phyloP scores from a whole-genome alignment of 1,284 basidiomycete genomes.

The Rhodotorula sp. region DNA sequence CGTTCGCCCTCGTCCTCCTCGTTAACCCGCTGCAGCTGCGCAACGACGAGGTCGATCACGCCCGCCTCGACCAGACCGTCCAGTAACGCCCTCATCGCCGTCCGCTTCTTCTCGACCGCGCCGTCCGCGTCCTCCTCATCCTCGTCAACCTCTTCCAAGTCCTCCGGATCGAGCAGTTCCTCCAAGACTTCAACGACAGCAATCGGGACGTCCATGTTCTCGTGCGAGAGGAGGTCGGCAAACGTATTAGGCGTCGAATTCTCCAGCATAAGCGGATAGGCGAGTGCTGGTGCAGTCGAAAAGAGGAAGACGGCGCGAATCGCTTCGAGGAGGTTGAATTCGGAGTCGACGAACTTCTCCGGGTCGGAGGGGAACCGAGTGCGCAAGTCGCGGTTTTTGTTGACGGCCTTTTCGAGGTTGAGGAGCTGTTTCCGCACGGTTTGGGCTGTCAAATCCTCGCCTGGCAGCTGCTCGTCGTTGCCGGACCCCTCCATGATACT shows the following conservation, averaged over 20 bases:
- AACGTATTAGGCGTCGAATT: conserved; percentile 68
- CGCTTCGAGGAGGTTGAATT: conserved; percentile 84
- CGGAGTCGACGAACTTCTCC: conserved; percentile 97
- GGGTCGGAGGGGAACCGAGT: conserved; percentile 85
- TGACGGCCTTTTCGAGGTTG: conserved; percentile 79
- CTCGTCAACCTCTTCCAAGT: conserved; percentile 70
- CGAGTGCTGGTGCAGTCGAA: conserved; percentile 77
- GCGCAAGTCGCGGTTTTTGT: conserved; percentile 87
- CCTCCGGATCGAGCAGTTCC: conserved; percentile 95
- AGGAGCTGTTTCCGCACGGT: conserved; percentile 71
- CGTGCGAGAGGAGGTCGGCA: conserved; percentile 74
- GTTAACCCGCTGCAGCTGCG: conserved; percentile 79
- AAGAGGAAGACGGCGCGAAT: conserved; percentile 77
- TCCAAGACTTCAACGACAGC: conserved; percentile 87
- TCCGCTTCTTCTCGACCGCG: conserved; percentile 43
- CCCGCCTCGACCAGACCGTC: conserved; percentile 68
- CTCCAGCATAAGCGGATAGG: conserved; percentile 85
- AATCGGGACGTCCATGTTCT: conserved; percentile 90
- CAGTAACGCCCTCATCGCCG: conserved; percentile 39
- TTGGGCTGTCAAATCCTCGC: conserved; percentile 65
- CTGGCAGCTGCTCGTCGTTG: conserved; percentile 54
- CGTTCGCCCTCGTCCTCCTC: conserved; percentile 81
- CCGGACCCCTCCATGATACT: conserved; percentile 74
- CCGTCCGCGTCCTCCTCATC: conserved; percentile 63
- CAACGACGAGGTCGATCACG: conserved; percentile 74